Percentiles rank a stretch among this genome's conserved stretches.
Evolutionary conservation across 1,284 basidiomycete genomes (phyloP).

Genomic region (Sutorius eximius): DNA sequence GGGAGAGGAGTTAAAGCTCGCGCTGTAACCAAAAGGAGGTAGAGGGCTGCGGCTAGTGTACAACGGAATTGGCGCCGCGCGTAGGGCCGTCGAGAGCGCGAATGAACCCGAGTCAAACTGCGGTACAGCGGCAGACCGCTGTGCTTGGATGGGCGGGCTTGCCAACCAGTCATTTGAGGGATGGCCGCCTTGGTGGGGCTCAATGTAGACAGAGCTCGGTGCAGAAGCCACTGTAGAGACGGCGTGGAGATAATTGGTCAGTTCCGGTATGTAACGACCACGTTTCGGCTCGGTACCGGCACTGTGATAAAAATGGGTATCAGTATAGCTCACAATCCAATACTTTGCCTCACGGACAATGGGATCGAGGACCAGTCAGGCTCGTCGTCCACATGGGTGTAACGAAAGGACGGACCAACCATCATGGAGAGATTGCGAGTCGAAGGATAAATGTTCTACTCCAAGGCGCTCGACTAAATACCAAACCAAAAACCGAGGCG

Average conservation of each 20-base stretch:
- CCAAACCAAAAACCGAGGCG: background rate
- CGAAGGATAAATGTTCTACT: background rate
- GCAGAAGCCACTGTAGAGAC: background rate
- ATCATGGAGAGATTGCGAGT: conserved; percentile 8
- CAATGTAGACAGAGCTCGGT: background rate
- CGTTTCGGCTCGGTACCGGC: background rate
- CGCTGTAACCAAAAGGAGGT: background rate
- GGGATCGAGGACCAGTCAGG: background rate
- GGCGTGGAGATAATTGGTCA: background rate
- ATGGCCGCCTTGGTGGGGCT: background rate
- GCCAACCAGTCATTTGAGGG: background rate
- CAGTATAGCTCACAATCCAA: conserved; percentile 1
- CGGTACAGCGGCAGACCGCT: background rate
- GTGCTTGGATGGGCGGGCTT: background rate
- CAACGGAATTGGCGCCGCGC: background rate
- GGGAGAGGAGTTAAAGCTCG: background rate
- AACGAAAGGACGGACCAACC: background rate
- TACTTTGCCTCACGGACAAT: conserved; percentile 15
- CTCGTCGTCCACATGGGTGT: background rate
- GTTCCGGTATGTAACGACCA: background rate
- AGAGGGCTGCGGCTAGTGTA: background rate
- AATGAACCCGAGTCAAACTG: background rate
- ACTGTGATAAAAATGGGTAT: conserved; percentile 10
- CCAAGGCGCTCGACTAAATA: conserved; percentile 13
- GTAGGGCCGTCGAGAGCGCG: background rate